Evolutionary conservation across 2,329 filamentous ascomycete species (phyloP).

Genomic region (Volutella citrinella): DNA sequence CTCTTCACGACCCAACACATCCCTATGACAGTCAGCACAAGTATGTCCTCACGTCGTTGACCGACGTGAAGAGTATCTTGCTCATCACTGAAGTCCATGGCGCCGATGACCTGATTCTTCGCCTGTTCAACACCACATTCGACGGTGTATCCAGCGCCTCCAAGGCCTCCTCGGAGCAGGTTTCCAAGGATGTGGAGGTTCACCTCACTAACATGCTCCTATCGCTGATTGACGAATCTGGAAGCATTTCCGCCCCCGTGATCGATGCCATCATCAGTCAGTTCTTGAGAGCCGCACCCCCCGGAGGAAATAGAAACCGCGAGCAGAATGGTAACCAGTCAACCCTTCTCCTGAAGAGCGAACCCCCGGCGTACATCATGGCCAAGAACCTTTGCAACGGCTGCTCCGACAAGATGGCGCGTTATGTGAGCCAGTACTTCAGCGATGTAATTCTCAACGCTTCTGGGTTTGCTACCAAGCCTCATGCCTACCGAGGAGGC

Average conservation of each 20-base stretch:
- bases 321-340: slow-evolving; percentile 73
- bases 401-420: slow-evolving; percentile 90
- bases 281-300: slow-evolving; percentile 83
- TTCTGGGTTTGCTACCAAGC: slow-evolving; percentile 55
- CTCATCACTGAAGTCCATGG: slow-evolving; percentile 85
- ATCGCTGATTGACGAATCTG: slow-evolving; percentile 83
- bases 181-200: slow-evolving; percentile 91
- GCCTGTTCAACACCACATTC: slow-evolving; percentile 85
- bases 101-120: slow-evolving; percentile 72
- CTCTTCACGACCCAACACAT: slow-evolving; percentile 80
- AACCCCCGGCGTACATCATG: slow-evolving; percentile 93
- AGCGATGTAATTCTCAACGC: slow-evolving; percentile 94
- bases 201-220: slow-evolving; percentile 85
- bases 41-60: slow-evolving; percentile 83
- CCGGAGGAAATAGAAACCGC: slow-evolving; percentile 58
- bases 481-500: slow-evolving; percentile 56
- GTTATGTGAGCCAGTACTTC: slow-evolving; percentile 93
- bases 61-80: slow-evolving; percentile 91
- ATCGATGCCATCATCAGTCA: slow-evolving; percentile 94
- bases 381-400: slow-evolving; percentile 90
- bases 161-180: slow-evolving; percentile 73
- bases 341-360: slow-evolving; percentile 79
- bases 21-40: slow-evolving; percentile 92
- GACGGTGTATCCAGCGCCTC: slow-evolving; percentile 82
- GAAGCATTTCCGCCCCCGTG: slow-evolving; percentile 70